These are phyloP conservation scores for Ramaria rubella DNA, from an alignment of 768 basidiomycete genomes.

Conservation along the genomic window DNA sequence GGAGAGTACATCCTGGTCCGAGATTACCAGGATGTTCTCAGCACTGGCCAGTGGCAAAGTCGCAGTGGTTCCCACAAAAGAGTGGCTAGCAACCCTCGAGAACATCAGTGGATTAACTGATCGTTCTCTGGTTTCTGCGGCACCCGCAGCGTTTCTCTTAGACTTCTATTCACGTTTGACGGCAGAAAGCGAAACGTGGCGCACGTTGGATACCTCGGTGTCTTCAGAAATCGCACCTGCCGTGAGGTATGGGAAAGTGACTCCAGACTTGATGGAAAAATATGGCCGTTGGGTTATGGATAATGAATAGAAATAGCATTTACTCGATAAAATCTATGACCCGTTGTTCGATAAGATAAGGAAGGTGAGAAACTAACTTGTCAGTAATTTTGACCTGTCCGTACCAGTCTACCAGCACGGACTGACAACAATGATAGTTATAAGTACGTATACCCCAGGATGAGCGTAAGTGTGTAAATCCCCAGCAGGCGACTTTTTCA, in stretches of 20 bases:
- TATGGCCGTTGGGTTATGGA: background rate
- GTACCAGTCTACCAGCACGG: too few species aligned
- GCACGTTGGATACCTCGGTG: background rate
- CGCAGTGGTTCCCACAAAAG: background rate
- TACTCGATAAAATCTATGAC: too few species aligned
- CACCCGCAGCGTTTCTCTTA: background rate
- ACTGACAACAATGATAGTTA: too few species aligned
- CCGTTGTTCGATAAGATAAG: too few species aligned
- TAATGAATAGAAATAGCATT: too few species aligned
- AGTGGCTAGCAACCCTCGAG: background rate
- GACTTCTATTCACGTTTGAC: background rate
- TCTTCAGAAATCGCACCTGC: background rate
- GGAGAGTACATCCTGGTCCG: background rate
- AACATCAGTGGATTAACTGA: background rate
- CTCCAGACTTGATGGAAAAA: background rate
- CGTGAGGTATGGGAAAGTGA: background rate
- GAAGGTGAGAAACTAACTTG: too few species aligned
- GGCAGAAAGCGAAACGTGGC: background rate
- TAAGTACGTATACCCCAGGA: too few species aligned
- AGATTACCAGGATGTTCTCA: background rate
- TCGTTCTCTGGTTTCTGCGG: background rate
- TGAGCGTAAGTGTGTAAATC: too few species aligned
- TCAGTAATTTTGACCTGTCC: too few species aligned
- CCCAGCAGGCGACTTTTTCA: too few species aligned
- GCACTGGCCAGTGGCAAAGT: background rate